These are phyloP conservation scores for Volvox reticuliferus DNA, from an alignment of 139 green algal genomes.

Conservation along the genomic window DNA sequence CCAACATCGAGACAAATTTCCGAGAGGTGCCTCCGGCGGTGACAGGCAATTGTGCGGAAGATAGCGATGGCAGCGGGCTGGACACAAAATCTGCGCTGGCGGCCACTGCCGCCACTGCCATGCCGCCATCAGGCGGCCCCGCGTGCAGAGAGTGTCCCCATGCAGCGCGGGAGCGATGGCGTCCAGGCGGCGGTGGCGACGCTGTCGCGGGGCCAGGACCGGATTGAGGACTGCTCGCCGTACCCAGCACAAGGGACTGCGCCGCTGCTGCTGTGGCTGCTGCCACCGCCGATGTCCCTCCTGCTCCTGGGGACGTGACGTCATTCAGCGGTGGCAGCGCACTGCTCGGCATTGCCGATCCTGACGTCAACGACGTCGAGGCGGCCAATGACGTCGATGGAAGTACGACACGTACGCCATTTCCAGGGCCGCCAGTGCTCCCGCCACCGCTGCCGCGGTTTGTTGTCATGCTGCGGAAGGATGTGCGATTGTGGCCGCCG, in stretches of 20 bases:
- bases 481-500: not conserved
- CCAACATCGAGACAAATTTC: no score
- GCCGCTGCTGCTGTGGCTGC: not conserved
- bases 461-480: not conserved
- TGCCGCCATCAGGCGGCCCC: not conserved
- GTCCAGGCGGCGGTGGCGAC: not conserved
- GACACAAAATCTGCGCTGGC: not conserved
- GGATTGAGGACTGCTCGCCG: not conserved
- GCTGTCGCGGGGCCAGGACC: not conserved
- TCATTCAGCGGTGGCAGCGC: not conserved
- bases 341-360: no score
- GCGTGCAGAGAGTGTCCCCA: not conserved
- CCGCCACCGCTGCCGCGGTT: not conserved
- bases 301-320: not conserved
- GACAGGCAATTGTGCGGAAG: not conserved
- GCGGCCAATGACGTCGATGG: not conserved
- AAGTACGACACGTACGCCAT: not conserved
- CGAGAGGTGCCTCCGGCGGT: no score
- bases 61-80: not conserved
- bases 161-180: not conserved
- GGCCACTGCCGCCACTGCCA: not conserved
- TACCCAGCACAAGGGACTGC: not conserved
- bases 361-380: not conserved
- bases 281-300: not conserved
- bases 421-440: not conserved